phyloP scores from a whole-genome alignment of 257 asterid species.

The Petrea volubilis region DNA sequence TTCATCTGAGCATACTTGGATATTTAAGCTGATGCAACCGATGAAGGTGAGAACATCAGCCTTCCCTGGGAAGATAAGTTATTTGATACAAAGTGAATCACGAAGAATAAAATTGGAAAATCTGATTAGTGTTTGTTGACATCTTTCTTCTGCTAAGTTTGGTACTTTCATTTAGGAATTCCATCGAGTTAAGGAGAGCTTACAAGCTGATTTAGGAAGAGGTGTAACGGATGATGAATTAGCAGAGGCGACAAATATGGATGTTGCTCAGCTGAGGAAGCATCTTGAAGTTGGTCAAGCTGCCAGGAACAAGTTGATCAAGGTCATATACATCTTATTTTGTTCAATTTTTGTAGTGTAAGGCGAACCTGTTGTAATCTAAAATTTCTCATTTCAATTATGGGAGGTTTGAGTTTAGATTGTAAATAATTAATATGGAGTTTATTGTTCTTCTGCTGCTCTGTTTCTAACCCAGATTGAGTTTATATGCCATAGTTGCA shows the following conservation, averaged over 20 bases:
- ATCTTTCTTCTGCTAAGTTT: constrained; percentile 21
- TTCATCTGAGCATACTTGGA: constrained; percentile 76
- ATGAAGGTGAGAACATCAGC: constrained; percentile 61
- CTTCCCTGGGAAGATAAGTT: not conserved
- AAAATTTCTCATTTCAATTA: not conserved
- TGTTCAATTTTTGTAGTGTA: not conserved
- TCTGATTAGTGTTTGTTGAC: not conserved
- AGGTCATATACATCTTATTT: constrained; percentile 42
- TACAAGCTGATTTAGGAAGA: constrained; percentile 64
- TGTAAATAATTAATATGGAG: too few species aligned
- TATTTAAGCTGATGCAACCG: constrained; percentile 81
- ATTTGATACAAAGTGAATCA: not conserved
- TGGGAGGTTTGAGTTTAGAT: too few species aligned
- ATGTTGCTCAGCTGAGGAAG: constrained; percentile 49
- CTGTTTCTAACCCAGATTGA: not conserved
- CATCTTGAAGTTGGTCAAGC: constrained; percentile 80
- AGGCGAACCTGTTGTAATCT: not conserved
- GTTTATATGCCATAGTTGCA: not conserved
- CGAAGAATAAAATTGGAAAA: not conserved
- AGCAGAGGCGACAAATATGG: constrained; percentile 58
- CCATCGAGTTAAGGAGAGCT: constrained; percentile 57
- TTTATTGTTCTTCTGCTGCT: not conserved
- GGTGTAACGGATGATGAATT: constrained; percentile 64
- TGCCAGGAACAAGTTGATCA: constrained; percentile 87
- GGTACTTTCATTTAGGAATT: constrained; percentile 50